phyloP scores from a whole-genome alignment of 2,329 filamentous ascomycete genomes.

The Emmonsiellopsis sp. region DNA sequence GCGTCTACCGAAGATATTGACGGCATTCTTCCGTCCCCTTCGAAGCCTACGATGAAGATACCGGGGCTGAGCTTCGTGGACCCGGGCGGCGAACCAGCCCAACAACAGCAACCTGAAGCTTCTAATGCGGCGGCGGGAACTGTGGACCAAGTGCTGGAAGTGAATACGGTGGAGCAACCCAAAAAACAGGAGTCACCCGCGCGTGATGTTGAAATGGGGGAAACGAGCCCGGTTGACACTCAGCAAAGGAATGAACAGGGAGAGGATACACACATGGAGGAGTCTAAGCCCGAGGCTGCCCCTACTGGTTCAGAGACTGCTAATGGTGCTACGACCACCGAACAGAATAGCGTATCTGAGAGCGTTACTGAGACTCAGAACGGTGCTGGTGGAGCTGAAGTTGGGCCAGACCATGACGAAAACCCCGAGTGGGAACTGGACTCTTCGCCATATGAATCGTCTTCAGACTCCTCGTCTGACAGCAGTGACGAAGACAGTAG shows the following conservation, averaged over 20 bases:
- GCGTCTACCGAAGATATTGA: constrained; percentile 8
- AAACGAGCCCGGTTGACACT: neutral
- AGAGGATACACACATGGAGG: neutral
- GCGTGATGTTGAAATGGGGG: constrained; percentile 2
- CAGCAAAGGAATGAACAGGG: neutral
- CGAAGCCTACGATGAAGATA: constrained; percentile 19
- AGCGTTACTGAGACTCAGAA: constrained; percentile 1
- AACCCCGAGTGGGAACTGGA: constrained; percentile 76
- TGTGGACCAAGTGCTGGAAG: neutral
- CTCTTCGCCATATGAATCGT: constrained; percentile 66
- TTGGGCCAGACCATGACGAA: constrained; percentile 17
- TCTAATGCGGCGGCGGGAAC: neutral
- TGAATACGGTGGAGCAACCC: neutral
- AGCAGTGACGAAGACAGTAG: constrained; percentile 41
- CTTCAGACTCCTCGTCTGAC: constrained; percentile 52
- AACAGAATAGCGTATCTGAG: neutral
- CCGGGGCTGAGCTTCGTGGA: constrained; percentile 28
- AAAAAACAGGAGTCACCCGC: constrained; percentile 6
- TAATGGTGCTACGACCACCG: neutral
- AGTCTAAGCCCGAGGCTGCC: neutral
- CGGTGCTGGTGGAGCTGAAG: constrained; percentile 4
- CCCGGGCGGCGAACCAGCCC: neutral
- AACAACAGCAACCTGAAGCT: neutral
- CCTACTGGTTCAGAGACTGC: neutral
- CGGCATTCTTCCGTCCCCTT: neutral